Base-by-base conservation (phyloP, 768 basidiomycete species). In the Crassisporium funariophilum region DNA sequence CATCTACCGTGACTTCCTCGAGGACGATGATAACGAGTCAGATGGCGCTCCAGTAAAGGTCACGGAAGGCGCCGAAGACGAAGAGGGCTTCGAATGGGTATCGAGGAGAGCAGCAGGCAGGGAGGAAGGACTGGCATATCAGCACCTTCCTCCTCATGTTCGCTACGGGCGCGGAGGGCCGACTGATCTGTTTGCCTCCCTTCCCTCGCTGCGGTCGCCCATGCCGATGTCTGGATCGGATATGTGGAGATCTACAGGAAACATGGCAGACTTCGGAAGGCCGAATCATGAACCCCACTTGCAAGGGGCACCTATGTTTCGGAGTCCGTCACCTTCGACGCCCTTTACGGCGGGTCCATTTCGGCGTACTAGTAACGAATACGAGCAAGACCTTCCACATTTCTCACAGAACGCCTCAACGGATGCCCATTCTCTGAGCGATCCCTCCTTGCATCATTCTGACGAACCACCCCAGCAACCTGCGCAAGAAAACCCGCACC, bases 1-100 rank as follows among this genome's bases (percentile, higher is more conserved):
- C 73, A 91, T 98, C 47, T 91, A 95, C 69, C 85, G 84, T 42
- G 95, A 95, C 64, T 98, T 98, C 61, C 80, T 97, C 44, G 90
- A 94, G 49, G 88, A 88, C 54, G 87, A 90, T 55, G 82, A 83
- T 0, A 81, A 84, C 20, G 78, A 79, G 16, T 56, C 67, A 8
- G 71, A 76, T 31, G 65, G 73, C 44, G 76, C 70, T 12, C 77
- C 80, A 3, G 75, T 79, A 6, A 81, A 81, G 53, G 76, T 74
- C 0, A 74, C 74, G 2, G 71, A 77, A 51, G 76, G 73, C 12
- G 66, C 61, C 11, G 82, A 80, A 11, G 85, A 84, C 33, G 84
- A 86, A n/a, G 88, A 90, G 16, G 86, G 77, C 36, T 90, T 83
- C 52, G 88, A 92, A 65, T 91, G 88, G 87, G 86, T 91, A 17